phyloP scores from a whole-genome alignment of 2,329 filamentous ascomycete genomes.

The Fulvia fulva region DNA sequence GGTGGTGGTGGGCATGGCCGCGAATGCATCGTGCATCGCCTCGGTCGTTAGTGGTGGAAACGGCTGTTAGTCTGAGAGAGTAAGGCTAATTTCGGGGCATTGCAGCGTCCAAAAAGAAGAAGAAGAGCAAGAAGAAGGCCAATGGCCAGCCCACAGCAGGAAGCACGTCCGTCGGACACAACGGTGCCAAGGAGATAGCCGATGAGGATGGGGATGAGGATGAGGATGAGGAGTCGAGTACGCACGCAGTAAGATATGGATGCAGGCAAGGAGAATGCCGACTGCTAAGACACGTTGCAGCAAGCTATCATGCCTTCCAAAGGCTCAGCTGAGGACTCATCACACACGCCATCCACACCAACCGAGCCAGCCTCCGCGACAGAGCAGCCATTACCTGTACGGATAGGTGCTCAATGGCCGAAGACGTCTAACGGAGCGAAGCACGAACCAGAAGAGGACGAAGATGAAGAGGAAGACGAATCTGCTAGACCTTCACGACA shows the following conservation, averaged over 20 bases:
- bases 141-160: slow-evolving; percentile 42
- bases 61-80: not conserved
- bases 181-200: slow-evolving; percentile 35
- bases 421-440: not conserved
- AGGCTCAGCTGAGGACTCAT: slow-evolving; percentile 20
- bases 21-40: not conserved
- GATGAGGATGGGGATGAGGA: slow-evolving; percentile 41
- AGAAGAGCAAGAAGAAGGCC: slow-evolving; percentile 54
- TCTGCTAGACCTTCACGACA: slow-evolving; percentile 2
- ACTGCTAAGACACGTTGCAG: slow-evolving; percentile 9
- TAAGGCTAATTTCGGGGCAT: slow-evolving; percentile 2
- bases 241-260: slow-evolving; percentile 16
- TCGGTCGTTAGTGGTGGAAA: not conserved
- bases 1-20: slow-evolving; percentile 8
- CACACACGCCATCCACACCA: slow-evolving; percentile 28
- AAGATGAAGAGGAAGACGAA: slow-evolving; percentile 14
- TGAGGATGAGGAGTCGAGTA: slow-evolving; percentile 35
- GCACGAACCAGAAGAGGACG: slow-evolving; percentile 11
- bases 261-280: not conserved
- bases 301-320: slow-evolving; percentile 17
- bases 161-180: slow-evolving; percentile 33
- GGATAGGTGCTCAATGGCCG: slow-evolving; percentile 24
- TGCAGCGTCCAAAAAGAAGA: slow-evolving; percentile 46
- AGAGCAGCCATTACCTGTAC: slow-evolving; percentile 20
- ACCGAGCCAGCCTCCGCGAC: slow-evolving; percentile 18